phyloP scores from a whole-genome alignment of 768 basidiomycete species.

The Boletus rubescentipes region DNA sequence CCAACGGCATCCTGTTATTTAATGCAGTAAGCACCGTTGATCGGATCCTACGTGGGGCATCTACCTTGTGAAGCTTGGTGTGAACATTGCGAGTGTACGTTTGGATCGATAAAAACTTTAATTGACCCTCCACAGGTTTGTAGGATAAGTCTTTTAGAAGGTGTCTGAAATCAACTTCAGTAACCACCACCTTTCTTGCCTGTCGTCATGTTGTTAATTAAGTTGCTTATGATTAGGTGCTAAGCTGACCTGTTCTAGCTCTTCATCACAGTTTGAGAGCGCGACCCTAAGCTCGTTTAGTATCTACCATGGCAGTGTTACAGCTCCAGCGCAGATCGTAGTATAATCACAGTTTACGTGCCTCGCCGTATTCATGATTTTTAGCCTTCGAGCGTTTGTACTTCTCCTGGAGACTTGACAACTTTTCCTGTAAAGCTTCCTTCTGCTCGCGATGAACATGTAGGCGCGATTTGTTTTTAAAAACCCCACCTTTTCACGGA shows the following conservation, averaged over 20 bases:
- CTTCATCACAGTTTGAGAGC: slow-evolving; percentile 14
- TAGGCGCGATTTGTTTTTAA: neutral
- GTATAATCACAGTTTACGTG: slow-evolving; percentile 5
- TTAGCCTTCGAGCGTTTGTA: slow-evolving; percentile 21
- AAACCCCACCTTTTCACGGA: slow-evolving; percentile 14
- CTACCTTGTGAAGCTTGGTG: slow-evolving; percentile 15
- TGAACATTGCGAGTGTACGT: neutral
- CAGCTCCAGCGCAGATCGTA: neutral
- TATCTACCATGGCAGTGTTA: slow-evolving; percentile 11
- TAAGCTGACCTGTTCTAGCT: slow-evolving; percentile 22
- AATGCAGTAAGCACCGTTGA: neutral
- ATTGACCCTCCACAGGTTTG: slow-evolving; percentile 13
- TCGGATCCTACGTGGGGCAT: neutral
- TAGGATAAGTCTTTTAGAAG: slow-evolving; percentile 8
- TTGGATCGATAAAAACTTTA: slow-evolving; percentile 7
- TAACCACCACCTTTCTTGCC: slow-evolving; percentile 9
- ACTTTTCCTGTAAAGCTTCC: slow-evolving; percentile 7
- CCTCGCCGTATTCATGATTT: slow-evolving; percentile 18
- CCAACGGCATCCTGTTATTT: slow-evolving; percentile 2
- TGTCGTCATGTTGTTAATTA: slow-evolving; percentile 1
- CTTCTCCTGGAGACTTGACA: slow-evolving; percentile 18
- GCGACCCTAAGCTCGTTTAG: slow-evolving; percentile 19
- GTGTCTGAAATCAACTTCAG: slow-evolving; percentile 19
- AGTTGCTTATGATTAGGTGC: neutral
- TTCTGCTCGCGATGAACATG: slow-evolving; percentile 14